A percentile compares a stretch with the other conserved stretches of the same genome.
Conservation (phyloP, 306 rosid species). For the Sindora glabra region DNA sequence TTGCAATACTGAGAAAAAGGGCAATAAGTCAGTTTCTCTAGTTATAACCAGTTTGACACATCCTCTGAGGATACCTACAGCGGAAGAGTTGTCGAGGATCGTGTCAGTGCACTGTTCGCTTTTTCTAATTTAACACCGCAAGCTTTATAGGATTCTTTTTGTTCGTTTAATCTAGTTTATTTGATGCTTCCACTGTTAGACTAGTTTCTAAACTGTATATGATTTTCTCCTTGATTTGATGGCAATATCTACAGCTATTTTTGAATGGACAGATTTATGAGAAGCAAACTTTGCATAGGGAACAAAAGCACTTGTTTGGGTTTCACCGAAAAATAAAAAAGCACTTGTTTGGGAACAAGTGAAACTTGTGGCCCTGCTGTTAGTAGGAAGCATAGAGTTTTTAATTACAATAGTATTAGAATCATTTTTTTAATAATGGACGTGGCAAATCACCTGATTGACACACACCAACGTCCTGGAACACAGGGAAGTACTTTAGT, state of each 20-base stretch:
- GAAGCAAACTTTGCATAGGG: conserved; percentile 66
- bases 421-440: neutral
- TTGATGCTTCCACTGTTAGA: neutral
- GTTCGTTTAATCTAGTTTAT: neutral
- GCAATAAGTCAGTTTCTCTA: conserved; percentile 54
- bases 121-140: neutral
- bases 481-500: too few species aligned
- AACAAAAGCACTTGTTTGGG: conserved; percentile 54
- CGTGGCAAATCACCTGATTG: too few species aligned
- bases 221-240: conserved; percentile 15
- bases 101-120: neutral
- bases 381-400: neutral
- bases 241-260: conserved; percentile 18
- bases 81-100: neutral
- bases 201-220: neutral
- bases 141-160: neutral
- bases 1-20: conserved; percentile 55
- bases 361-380: conserved; percentile 18
- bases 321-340: too few species aligned
- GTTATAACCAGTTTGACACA: neutral
- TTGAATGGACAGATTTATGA: conserved; percentile 61
- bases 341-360: conserved; percentile 70
- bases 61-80: neutral
- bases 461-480: too few species aligned
- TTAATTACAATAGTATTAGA: neutral